Conservation (phyloP, 108 stramenopile genomes). For the Aurantiochytrium sp. region DNA sequence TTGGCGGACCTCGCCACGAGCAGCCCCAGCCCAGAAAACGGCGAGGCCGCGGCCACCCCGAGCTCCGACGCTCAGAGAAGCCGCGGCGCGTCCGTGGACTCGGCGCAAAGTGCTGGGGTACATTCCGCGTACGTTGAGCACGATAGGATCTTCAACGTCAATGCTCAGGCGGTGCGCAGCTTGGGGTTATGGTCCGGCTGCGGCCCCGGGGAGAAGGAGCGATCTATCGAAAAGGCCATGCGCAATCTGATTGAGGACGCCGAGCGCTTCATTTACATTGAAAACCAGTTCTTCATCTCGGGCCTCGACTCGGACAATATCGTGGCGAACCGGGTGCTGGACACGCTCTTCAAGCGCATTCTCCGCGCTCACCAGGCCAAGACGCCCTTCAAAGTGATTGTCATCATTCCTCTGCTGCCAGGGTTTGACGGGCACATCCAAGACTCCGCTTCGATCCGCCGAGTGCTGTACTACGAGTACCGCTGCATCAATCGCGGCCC, state of each 20-base stretch:
- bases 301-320: slow-evolving; percentile 15
- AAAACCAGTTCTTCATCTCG: slow-evolving; percentile 37
- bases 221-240: neutral
- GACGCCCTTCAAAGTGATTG: neutral
- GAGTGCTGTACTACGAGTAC: neutral
- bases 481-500: neutral
- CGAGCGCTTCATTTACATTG: slow-evolving; percentile 31
- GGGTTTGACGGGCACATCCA: neutral
- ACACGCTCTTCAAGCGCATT: slow-evolving; percentile 3
- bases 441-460: neutral
- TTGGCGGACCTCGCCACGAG: too few relatives aligned
- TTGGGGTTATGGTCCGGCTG: neutral
- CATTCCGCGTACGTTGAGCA: too few relatives aligned
- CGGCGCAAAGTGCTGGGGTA: too few relatives aligned
- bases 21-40: too few relatives aligned
- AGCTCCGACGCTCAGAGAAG: too few relatives aligned
- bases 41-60: too few relatives aligned
- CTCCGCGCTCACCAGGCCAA: neutral
- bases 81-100: too few relatives aligned
- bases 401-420: neutral
- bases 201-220: neutral
- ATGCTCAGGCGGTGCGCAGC: neutral
- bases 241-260: slow-evolving; percentile 26
- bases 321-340: neutral
- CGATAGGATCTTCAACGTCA: neutral